Conservation (phyloP, 2,329 filamentous ascomycete genomes). For the Parascedosporium putredinis region DNA sequence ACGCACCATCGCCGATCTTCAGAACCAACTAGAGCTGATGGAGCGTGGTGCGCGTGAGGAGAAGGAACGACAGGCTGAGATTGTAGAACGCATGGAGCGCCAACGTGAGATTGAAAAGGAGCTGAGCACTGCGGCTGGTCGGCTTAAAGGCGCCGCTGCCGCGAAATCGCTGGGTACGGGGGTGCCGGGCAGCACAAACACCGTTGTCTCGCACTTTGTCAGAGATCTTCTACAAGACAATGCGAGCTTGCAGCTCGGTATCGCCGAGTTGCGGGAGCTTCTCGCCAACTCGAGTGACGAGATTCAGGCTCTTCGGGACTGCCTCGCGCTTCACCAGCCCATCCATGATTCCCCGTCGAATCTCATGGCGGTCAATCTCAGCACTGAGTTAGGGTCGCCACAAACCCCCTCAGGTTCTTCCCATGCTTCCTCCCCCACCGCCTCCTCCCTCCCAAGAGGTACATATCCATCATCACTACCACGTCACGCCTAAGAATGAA, state of each 20-base stretch:
- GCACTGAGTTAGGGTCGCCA: constrained; percentile 57
- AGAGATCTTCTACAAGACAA: constrained; percentile 94
- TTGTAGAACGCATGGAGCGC: constrained; percentile 73
- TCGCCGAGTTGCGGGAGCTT: constrained; percentile 84
- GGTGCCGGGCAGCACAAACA: constrained; percentile 39
- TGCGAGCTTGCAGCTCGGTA: constrained; percentile 82
- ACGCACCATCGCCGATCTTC: constrained; percentile 63
- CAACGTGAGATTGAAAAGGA: constrained; percentile 75
- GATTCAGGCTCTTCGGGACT: constrained; percentile 75
- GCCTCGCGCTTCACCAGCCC: constrained; percentile 71
- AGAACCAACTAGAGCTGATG: constrained; percentile 81
- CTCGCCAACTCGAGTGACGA: constrained; percentile 87
- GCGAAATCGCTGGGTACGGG: constrained; percentile 51
- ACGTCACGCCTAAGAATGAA: constrained; percentile 55
- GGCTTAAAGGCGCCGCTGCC: constrained; percentile 72
- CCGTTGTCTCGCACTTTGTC: constrained; percentile 89
- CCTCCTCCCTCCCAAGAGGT: constrained; percentile 53
- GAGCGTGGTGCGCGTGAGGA: constrained; percentile 76
- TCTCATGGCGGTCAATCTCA: constrained; percentile 43
- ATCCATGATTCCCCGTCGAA: constrained; percentile 31
- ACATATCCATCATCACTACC: constrained; percentile 93
- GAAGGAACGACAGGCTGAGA: constrained; percentile 68
- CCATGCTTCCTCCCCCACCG: too few relatives aligned
- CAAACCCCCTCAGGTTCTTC: too few relatives aligned
- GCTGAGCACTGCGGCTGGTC: constrained; percentile 65